Evolutionary conservation across 768 basidiomycete genomes (phyloP).

Genomic region (Coprinopsis sp.): DNA sequence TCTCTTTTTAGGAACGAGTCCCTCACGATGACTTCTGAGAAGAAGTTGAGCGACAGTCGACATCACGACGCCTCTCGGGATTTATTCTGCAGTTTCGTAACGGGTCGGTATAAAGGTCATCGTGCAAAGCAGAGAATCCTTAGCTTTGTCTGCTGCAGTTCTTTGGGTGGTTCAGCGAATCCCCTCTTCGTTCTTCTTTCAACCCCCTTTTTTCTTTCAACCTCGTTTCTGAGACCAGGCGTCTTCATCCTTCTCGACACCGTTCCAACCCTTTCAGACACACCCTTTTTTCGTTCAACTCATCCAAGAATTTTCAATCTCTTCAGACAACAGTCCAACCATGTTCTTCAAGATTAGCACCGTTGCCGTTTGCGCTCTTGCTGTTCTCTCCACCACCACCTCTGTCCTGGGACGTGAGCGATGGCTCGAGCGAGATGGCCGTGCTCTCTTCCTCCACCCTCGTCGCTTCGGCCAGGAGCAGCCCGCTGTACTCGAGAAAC

Average conservation of each 20-base stretch:
- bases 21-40: no score
- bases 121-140: background rate
- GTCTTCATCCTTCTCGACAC: constrained; percentile 21
- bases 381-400: constrained; percentile 24
- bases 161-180: constrained; percentile 25
- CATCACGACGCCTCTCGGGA: no score
- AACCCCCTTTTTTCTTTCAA: constrained; percentile 32
- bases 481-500: constrained; percentile 40
- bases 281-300: constrained; percentile 2
- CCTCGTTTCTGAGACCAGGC: constrained; percentile 47
- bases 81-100: no score
- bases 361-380: constrained; percentile 21
- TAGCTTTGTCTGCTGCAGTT: background rate
- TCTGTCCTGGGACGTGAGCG: constrained; percentile 35
- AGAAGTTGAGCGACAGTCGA: no score
- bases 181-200: constrained; percentile 9
- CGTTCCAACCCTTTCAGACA: background rate
- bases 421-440: constrained; percentile 46
- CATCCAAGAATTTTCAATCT: no score
- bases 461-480: constrained; percentile 52
- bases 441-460: constrained; percentile 41
- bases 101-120: background rate
- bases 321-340: no score
- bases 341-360: constrained; percentile 26
- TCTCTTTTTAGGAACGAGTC: no score